Evolutionary conservation across 129 eudicot genomes (phyloP).

Genomic region (Glebionis coronaria): DNA sequence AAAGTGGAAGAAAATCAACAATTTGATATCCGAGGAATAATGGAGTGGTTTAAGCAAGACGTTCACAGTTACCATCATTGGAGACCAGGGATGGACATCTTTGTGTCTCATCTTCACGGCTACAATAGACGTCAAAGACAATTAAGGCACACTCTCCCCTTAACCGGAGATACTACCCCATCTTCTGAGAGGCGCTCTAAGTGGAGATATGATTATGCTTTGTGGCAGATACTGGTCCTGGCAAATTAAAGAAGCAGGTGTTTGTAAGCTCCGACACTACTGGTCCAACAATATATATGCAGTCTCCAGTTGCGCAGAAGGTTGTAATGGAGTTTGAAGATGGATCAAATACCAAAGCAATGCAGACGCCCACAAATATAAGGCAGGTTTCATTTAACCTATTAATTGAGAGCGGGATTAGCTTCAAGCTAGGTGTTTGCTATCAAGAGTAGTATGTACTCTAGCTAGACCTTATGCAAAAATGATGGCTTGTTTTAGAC

Average conservation of each 20-base stretch:
- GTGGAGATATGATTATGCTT: slow-evolving; percentile 35
- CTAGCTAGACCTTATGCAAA: slow-evolving; percentile 9
- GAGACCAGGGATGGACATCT: slow-evolving; percentile 42
- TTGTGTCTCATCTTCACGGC: slow-evolving; percentile 39
- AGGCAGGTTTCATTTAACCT: slow-evolving; percentile 22
- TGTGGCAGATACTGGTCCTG: slow-evolving; percentile 5
- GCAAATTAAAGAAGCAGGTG: slow-evolving; percentile 19
- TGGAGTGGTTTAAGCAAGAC: slow-evolving; percentile 27
- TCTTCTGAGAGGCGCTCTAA: too few species aligned
- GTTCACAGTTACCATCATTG: slow-evolving; percentile 27
- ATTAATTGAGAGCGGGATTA: slow-evolving; percentile 26
- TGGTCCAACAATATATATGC: slow-evolving; percentile 22
- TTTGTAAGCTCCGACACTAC: slow-evolving; percentile 29
- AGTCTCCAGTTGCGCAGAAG: slow-evolving; percentile 25
- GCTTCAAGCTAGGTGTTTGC: slow-evolving; percentile 14
- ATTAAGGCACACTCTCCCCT: too few species aligned
- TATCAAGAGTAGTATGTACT: background rate
- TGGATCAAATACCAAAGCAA: slow-evolving; percentile 31
- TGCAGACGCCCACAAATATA: slow-evolving; percentile 27
- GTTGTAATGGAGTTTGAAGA: slow-evolving; percentile 31
- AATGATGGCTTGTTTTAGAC: slow-evolving; percentile 21
- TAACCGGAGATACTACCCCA: too few species aligned
- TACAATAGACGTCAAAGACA: too few species aligned
- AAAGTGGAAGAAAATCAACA: slow-evolving; percentile 35
- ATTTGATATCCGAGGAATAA: too few species aligned